Conservation (phyloP, 176 grass and related monocot species). For the Oryza brachyantha region DNA sequence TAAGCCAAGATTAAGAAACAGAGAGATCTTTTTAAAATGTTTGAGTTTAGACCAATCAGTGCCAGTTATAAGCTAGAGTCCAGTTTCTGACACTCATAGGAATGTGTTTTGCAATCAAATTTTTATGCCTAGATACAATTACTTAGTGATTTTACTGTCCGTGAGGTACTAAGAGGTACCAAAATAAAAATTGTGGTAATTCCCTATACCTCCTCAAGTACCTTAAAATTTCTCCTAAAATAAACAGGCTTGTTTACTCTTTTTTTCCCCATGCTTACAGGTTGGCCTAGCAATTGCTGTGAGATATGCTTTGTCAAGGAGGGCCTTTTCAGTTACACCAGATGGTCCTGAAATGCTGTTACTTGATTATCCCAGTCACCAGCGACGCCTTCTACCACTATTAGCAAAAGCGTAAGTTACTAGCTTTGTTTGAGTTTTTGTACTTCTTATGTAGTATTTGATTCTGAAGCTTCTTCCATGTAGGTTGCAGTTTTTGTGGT, state of each 20-base stretch:
- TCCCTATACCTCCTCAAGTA: not conserved
- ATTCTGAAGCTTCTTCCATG: not conserved
- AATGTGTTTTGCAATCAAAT: conserved; percentile 11
- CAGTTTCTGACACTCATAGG: not conserved
- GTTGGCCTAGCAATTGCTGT: conserved; percentile 78
- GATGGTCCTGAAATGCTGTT: conserved; percentile 79
- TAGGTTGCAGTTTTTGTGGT: not conserved
- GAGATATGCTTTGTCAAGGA: conserved; percentile 87
- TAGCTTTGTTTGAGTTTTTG: conserved; percentile 1
- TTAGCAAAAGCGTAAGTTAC: conserved; percentile 86
- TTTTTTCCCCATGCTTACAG: conserved; percentile 42
- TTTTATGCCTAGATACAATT: conserved; percentile 4
- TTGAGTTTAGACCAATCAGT: not conserved
- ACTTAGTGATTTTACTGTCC: not conserved
- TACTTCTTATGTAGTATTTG: not conserved
- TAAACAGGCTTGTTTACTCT: not conserved
- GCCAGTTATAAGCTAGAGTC: not conserved
- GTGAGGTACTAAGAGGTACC: not conserved
- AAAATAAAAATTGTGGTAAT: not conserved
- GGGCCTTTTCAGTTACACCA: conserved; percentile 79
- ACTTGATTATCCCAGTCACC: conserved; percentile 97
- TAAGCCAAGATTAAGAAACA: not conserved
- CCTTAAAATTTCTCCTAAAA: not conserved
- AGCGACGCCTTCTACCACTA: conserved; percentile 77
- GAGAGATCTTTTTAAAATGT: not conserved